phyloP scores from a whole-genome alignment of 495 filamentous ascomycete species.

The Talaromyces stipitatus region DNA sequence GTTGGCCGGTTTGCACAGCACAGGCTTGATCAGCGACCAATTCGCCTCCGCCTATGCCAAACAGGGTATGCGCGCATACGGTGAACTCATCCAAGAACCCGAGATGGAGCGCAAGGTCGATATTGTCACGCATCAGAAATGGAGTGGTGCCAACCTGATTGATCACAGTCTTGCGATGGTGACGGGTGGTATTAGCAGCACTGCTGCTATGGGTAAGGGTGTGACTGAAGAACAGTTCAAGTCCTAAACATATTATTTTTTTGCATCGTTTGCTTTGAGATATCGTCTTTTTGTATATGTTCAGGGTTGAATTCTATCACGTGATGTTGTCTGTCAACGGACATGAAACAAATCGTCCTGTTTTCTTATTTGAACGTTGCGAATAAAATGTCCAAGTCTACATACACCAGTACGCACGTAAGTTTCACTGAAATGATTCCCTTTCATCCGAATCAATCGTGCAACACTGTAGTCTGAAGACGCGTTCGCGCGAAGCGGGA shows the following conservation, averaged over 20 bases:
- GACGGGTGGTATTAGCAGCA: slow-evolving; percentile 82
- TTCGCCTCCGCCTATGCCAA: slow-evolving; percentile 77
- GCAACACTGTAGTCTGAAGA: too few relatives aligned
- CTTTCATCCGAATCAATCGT: not conserved
- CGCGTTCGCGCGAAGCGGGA: too few relatives aligned
- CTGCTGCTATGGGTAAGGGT: slow-evolving; percentile 92
- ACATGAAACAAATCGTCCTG: too few relatives aligned
- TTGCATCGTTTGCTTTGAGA: slow-evolving; percentile 5
- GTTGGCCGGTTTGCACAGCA: slow-evolving; percentile 93
- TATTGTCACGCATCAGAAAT: slow-evolving; percentile 98
- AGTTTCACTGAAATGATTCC: not conserved
- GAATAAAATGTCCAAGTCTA: not conserved
- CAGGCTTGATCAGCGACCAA: slow-evolving; percentile 78
- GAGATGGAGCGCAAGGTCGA: slow-evolving; percentile 88
- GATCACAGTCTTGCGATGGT: slow-evolving; percentile 97
- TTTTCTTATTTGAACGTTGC: not conserved
- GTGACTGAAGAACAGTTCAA: slow-evolving; percentile 98
- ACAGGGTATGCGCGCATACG: slow-evolving; percentile 92
- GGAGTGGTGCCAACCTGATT: slow-evolving; percentile 89
- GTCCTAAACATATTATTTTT: not conserved
- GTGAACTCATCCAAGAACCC: slow-evolving; percentile 93
- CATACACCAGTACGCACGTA: too few relatives aligned
- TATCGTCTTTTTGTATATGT: slow-evolving; percentile 11
- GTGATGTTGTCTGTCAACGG: not conserved
- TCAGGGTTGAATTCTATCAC: slow-evolving; percentile 18